These are phyloP conservation scores for Conoideocrella luteorostrata DNA, from an alignment of 2,329 filamentous ascomycete species.

Conservation along the genomic window DNA sequence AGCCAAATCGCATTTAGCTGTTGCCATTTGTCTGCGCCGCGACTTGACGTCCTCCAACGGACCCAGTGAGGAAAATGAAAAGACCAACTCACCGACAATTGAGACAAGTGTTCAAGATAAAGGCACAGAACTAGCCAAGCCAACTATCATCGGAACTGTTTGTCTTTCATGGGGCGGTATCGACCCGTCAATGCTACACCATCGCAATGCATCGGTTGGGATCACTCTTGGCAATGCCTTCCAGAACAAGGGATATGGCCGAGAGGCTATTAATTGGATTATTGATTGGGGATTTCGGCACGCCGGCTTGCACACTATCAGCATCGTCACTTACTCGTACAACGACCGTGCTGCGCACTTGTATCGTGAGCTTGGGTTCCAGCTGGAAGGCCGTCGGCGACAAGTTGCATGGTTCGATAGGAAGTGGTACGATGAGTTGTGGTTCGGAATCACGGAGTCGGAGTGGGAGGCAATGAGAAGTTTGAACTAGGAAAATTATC, in stretches of 20 bases:
- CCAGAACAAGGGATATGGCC: slow-evolving; percentile 37
- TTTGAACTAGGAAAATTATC: too few species aligned
- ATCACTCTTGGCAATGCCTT: slow-evolving; percentile 27
- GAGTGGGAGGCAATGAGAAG: slow-evolving; percentile 27
- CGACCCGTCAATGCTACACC: too few species aligned
- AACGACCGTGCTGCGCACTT: slow-evolving; percentile 35
- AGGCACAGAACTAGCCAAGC: too few species aligned
- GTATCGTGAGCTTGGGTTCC: slow-evolving; percentile 40
- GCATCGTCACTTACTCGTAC: slow-evolving; percentile 32
- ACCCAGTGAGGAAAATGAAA: too few species aligned
- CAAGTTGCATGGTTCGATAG: slow-evolving; percentile 37
- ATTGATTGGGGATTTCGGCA: slow-evolving; percentile 39
- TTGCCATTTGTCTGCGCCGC: too few species aligned
- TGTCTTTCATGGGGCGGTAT: too few species aligned
- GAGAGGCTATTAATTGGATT: slow-evolving; percentile 40
- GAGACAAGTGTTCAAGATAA: too few species aligned
- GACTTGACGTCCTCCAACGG: too few species aligned
- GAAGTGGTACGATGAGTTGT: slow-evolving; percentile 28
- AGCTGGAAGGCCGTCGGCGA: slow-evolving; percentile 33
- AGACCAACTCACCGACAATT: too few species aligned
- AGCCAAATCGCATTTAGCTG: too few species aligned
- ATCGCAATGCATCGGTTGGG: too few species aligned
- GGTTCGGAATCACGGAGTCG: slow-evolving; percentile 30
- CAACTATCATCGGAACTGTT: too few species aligned
- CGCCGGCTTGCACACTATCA: slow-evolving; percentile 38